These are phyloP conservation scores for Streptanthus diversifolius DNA, from an alignment of 345 rosid genomes.

Conservation along the genomic window DNA sequence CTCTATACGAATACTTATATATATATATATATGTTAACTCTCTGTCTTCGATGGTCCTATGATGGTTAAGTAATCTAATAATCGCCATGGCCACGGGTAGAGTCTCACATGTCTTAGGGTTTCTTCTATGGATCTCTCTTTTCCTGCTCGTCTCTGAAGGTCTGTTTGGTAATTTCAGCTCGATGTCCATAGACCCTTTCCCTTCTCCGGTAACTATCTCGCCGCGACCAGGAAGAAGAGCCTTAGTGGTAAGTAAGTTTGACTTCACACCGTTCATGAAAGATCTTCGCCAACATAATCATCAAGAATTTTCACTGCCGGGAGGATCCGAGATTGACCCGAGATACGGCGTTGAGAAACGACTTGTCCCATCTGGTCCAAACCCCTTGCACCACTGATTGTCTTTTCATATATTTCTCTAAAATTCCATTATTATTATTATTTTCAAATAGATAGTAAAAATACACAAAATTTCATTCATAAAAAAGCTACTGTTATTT, in stretches of 20 bases:
- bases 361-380: conserved; percentile 77
- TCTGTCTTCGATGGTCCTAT: conserved; percentile 13
- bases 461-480: background rate
- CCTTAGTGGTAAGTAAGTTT: conserved; percentile 37
- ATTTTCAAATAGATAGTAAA: background rate
- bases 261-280: conserved; percentile 57
- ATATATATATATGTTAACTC: background rate
- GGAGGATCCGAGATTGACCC: conserved; percentile 44
- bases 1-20: background rate
- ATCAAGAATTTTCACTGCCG: conserved; percentile 7
- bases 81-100: conserved; percentile 18
- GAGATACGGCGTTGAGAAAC: conserved; percentile 51
- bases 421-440: background rate
- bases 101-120: conserved; percentile 15
- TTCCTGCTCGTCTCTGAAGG: conserved; percentile 13
- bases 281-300: conserved; percentile 5
- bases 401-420: background rate
- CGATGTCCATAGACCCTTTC: background rate
- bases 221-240: conserved; percentile 37
- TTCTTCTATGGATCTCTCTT: conserved; percentile 20
- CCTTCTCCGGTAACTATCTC: conserved; percentile 31
- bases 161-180: background rate
- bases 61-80: conserved; percentile 11
- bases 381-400: conserved; percentile 79
- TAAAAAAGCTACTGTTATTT: background rate